Conservation (phyloP, 192 early-diverging fungal genomes). For the Diversispora eburnea region DNA sequence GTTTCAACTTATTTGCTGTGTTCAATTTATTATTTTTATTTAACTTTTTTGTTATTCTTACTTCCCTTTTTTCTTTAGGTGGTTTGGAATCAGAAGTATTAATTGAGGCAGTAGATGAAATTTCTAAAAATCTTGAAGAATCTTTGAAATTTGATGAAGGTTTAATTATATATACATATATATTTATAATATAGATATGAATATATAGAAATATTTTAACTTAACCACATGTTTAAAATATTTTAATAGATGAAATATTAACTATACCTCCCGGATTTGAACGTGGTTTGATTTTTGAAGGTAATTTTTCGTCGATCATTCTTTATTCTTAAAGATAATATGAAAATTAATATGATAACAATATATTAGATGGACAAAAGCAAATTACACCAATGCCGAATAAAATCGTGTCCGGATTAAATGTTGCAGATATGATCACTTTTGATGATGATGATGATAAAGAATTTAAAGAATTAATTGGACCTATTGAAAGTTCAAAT, state of each 20-base stretch:
- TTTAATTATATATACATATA: background rate
- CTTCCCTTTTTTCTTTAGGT: constrained; percentile 36
- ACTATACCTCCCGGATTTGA: constrained; percentile 69
- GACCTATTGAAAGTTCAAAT: constrained; percentile 2
- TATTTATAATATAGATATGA: background rate
- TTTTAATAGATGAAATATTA: constrained; percentile 42
- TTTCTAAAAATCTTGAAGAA: constrained; percentile 33
- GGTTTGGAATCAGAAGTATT: constrained; percentile 55
- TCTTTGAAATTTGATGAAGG: constrained; percentile 37
- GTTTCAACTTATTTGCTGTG: background rate
- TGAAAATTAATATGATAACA: background rate
- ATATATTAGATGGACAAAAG: background rate
- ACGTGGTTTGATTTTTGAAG: constrained; percentile 57
- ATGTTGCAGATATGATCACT: constrained; percentile 39
- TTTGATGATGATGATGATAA: constrained; percentile 36
- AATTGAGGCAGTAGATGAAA: constrained; percentile 27
- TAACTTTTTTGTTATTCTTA: background rate
- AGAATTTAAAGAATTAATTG: constrained; percentile 32
- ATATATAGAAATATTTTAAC: background rate
- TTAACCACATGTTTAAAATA: background rate
- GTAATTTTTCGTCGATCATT: constrained; percentile 4
- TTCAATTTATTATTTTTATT: background rate
- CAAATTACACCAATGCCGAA: background rate
- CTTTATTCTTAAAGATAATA: constrained; percentile 19
- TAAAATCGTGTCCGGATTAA: constrained; percentile 28